A percentile compares a stretch with the other conserved stretches of the same genome.
Conservation (phyloP, 768 basidiomycete species). For the Xerocomellus dryophilus region DNA sequence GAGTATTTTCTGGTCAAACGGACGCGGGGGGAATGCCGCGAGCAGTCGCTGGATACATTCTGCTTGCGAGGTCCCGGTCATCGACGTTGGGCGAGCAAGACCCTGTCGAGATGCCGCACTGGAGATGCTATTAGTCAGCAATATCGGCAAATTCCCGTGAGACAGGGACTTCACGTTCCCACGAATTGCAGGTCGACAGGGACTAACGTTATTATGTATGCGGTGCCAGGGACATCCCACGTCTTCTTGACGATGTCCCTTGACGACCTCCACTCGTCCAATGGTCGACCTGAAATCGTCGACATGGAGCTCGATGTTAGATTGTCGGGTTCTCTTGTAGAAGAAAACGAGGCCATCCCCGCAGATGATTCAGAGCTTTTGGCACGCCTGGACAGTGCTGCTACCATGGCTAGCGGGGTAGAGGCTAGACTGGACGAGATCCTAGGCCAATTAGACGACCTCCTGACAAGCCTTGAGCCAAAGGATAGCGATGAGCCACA, state of each 20-base stretch:
- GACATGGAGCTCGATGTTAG: constrained; percentile 39
- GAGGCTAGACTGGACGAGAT: constrained; percentile 63
- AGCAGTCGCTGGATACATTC: constrained; percentile 51
- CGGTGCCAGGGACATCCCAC: too few relatives aligned
- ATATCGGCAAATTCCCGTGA: too few relatives aligned
- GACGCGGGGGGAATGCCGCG: constrained; percentile 47
- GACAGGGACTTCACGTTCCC: too few relatives aligned
- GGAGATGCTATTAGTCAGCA: not conserved
- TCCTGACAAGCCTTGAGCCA: constrained; percentile 46
- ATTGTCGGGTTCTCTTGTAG: constrained; percentile 31
- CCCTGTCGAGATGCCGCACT: constrained; percentile 27
- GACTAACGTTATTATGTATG: too few relatives aligned
- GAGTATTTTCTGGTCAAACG: constrained; percentile 47
- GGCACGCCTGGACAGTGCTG: constrained; percentile 51
- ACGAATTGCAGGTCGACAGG: too few relatives aligned
- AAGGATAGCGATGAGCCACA: not conserved
- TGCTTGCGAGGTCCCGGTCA: constrained; percentile 55
- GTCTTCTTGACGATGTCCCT: too few relatives aligned
- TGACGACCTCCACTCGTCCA: constrained; percentile 20
- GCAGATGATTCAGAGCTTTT: constrained; percentile 51
- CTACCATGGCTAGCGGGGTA: constrained; percentile 57
- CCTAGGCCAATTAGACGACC: constrained; percentile 52
- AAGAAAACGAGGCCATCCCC: constrained; percentile 21
- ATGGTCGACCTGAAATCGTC: constrained; percentile 7
- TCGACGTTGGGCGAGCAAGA: constrained; percentile 20